Evolutionary conservation across 1,284 basidiomycete genomes (phyloP), one percentile per base, ranked within the genome.

Genomic region (Ceratobasidium sp.): DNA sequence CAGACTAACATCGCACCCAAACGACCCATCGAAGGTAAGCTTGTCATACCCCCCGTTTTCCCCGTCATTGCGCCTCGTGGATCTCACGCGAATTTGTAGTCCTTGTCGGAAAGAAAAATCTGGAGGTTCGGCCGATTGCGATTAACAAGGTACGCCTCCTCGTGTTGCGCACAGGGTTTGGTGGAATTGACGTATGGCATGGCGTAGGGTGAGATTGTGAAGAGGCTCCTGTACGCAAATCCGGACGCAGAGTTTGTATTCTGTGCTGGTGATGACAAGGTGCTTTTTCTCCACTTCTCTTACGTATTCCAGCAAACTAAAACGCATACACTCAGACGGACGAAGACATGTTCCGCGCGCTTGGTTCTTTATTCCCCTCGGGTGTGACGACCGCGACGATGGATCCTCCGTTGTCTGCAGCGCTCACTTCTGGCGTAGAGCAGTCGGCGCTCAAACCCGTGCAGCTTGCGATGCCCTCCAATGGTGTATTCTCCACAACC

Each of bases 181-280:
- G 10, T 47, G 20, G 5, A 73, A 37, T 45, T 63, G 31, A 58
- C 47, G 73, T 26, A 67, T 23, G 75, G 47, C 45, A 47, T 61
- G 49, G 47, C 28, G 61, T 66, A 89, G 89, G 97, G 97, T 76
- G 97, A 99, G 86, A 99, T 99, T 81, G 96, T 98, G 80, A 96
- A 96, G 86, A 88, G 96, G 61, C 91, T 99, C 76, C 83, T 98
- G 77, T 98, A 97, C 88, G 87, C 92, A 82, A 92, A 98, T 86
- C 92, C 96, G 1, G 95, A 98, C 79, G 92, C 94, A 63, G 94
- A 98, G 83, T 97, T 98, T 83, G 89, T 98, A 82, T 97, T 99
- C 86, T 99, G 97, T 83, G 97, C 95, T 0, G 97, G 97, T 68
- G 97, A 99, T 82, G 97, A 99, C 87, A 98, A 98, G 90, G 95